phyloP scores from a whole-genome alignment of 192 early-diverging fungal species.

The Gamsiella multidivaricata region DNA sequence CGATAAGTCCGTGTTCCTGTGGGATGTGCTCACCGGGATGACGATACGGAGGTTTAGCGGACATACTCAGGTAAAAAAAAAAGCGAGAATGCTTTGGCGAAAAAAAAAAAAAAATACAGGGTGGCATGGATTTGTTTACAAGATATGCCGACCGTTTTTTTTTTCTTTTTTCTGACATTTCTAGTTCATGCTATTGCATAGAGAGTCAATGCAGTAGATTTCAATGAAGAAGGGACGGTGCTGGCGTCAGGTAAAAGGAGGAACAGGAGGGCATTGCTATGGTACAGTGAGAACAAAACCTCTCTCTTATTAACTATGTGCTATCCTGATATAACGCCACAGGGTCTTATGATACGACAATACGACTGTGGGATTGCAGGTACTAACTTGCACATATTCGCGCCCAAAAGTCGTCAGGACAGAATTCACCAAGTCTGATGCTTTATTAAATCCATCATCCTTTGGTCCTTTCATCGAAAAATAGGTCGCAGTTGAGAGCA shows the following conservation, averaged over 20 bases:
- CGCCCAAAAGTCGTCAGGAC: neutral
- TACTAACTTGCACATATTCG: conserved; percentile 8
- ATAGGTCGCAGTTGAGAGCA: conserved; percentile 63
- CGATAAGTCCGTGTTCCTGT: conserved; percentile 84
- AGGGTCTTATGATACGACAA: conserved; percentile 76
- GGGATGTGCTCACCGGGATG: conserved; percentile 85
- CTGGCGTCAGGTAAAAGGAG: conserved; percentile 76
- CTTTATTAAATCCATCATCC: too few relatives aligned
- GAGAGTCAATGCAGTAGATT: conserved; percentile 85
- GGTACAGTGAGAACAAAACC: neutral
- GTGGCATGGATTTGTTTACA: neutral
- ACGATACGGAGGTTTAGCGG: conserved; percentile 80
- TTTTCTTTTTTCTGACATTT: neutral
- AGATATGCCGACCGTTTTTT: neutral
- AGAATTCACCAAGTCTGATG: too few relatives aligned
- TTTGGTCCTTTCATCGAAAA: neutral
- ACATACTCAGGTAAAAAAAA: conserved; percentile 72
- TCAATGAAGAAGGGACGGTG: conserved; percentile 82
- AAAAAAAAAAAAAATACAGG: neutral
- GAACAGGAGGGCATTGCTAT: neutral
- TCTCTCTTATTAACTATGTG: neutral
- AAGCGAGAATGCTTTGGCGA: neutral
- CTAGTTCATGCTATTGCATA: too few relatives aligned
- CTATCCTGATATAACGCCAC: neutral
- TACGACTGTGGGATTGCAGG: conserved; percentile 85